A percentile compares a stretch with the other conserved stretches of the same genome.
Conservation (phyloP, 441 rosid species). For the Croton setiger region DNA sequence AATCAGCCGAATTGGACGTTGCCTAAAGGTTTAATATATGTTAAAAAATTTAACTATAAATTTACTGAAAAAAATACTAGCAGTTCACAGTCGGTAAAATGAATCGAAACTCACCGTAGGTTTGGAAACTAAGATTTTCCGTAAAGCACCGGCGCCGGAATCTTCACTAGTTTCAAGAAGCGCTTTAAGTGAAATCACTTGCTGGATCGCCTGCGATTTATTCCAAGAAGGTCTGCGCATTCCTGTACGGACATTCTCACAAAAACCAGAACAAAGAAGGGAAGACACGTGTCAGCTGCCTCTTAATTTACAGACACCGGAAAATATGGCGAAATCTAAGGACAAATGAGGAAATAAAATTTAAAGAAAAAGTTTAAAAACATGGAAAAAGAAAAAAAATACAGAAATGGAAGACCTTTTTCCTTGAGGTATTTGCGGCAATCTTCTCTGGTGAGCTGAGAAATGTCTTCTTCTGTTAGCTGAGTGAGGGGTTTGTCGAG, state of each 20-base stretch:
- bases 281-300: slow-evolving; percentile 52
- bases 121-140: slow-evolving; percentile 54
- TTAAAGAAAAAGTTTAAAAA: neutral
- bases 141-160: slow-evolving; percentile 65
- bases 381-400: neutral
- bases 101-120: slow-evolving; percentile 37
- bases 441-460: slow-evolving; percentile 97
- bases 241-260: slow-evolving; percentile 47
- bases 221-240: slow-evolving; percentile 99
- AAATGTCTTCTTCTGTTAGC: slow-evolving; percentile 95
- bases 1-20: slow-evolving; percentile 48
- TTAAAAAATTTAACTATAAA: neutral
- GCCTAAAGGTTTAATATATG: slow-evolving; percentile 33
- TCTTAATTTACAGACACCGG: slow-evolving; percentile 30
- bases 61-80: neutral
- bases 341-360: slow-evolving; percentile 1
- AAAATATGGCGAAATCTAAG: slow-evolving; percentile 25
- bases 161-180: slow-evolving; percentile 66
- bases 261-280: neutral
- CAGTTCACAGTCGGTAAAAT: neutral
- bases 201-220: slow-evolving; percentile 99
- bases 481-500: slow-evolving; percentile 81
- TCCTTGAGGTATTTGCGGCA: slow-evolving; percentile 95
- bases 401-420: slow-evolving; percentile 51
- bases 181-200: slow-evolving; percentile 88